Percentiles rank a stretch among this genome's conserved stretches.
Conservation (phyloP, 148 eudicot genomes). For the Spergularia marina region DNA sequence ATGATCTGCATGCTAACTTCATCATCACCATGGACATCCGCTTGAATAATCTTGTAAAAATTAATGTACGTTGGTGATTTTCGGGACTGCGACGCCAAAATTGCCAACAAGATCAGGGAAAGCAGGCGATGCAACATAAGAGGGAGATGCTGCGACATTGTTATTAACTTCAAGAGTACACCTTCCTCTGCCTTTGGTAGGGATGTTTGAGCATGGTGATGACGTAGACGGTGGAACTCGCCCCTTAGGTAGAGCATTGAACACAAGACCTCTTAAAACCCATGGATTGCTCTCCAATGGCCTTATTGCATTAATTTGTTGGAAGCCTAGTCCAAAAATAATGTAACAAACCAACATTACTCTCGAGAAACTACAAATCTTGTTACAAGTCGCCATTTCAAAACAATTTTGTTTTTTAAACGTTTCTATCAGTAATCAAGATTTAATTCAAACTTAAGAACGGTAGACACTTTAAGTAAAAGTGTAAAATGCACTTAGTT, state of each 20-base stretch:
- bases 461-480: no score
- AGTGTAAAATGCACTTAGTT: neutral
- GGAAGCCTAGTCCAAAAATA: neutral
- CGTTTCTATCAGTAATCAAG: no score
- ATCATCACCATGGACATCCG: no score
- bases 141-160: neutral
- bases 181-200: conserved; percentile 14
- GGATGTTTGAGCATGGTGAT: conserved; percentile 23
- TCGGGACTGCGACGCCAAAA: neutral
- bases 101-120: conserved; percentile 7
- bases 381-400: neutral
- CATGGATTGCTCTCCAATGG: neutral
- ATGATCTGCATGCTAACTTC: no score
- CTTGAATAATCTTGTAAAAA: neutral
- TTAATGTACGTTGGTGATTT: neutral
- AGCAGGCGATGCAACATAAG: neutral
- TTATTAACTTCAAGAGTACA: conserved; percentile 20
- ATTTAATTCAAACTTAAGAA: no score
- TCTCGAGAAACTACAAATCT: neutral
- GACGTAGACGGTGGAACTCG: conserved; percentile 2
- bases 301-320: conserved; percentile 17
- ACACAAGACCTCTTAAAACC: conserved; percentile 5
- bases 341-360: neutral
- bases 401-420: no score
- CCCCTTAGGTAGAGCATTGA: conserved; percentile 23